phyloP scores from a whole-genome alignment of 371 early-diverging fungal genomes.

The Mucor mucedo region DNA sequence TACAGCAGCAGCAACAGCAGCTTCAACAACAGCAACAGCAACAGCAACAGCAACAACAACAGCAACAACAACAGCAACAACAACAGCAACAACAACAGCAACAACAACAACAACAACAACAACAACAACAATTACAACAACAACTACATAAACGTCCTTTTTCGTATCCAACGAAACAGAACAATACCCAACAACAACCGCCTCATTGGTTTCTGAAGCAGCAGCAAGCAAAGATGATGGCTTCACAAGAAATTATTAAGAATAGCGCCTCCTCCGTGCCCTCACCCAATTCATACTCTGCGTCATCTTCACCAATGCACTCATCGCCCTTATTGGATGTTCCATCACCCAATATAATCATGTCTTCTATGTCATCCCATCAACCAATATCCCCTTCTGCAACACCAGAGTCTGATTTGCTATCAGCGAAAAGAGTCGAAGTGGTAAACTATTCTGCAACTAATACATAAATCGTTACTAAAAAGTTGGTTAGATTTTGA shows the following conservation, averaged over 20 bases:
- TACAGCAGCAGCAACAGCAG: background rate
- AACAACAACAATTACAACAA: constrained; percentile 10
- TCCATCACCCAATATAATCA: background rate
- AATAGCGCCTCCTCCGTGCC: constrained; percentile 5
- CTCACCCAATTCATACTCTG: background rate
- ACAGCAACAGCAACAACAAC: constrained; percentile 4
- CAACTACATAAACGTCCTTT: background rate
- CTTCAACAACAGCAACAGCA: background rate
- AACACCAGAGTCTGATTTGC: background rate
- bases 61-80: constrained; percentile 8
- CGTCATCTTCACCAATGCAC: background rate
- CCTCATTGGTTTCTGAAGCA: constrained; percentile 18
- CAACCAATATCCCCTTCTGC: background rate
- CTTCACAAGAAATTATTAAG: constrained; percentile 1
- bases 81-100: constrained; percentile 12
- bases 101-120: constrained; percentile 8
- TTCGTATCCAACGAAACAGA: background rate
- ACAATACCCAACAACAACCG: background rate
- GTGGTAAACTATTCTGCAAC: background rate
- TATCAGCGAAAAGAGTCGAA: constrained; percentile 13
- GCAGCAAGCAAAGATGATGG: constrained; percentile 11
- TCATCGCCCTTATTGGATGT: background rate
- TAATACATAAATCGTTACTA: background rate
- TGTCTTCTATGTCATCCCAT: background rate
- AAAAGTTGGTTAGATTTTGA: constrained; percentile 29